Base-by-base conservation (phyloP, 2,329 filamentous ascomycete species). In the Hymenoscyphus scutula region DNA sequence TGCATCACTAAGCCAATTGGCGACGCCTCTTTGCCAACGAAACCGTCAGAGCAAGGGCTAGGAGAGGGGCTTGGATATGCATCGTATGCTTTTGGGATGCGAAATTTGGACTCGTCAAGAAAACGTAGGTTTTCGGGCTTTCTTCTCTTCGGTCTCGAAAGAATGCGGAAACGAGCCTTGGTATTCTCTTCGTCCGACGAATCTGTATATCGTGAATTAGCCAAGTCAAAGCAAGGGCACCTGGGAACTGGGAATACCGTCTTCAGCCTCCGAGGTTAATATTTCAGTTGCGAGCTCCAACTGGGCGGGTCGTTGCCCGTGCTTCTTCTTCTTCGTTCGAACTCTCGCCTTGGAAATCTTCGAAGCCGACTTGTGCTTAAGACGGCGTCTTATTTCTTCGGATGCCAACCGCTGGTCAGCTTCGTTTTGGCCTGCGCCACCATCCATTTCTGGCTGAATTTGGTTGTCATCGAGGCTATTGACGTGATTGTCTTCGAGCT, bases 1-100 rank as follows among this genome's bases (percentile, higher is more conserved):
- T 61, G 64, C 70, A 72, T 72, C 29, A 53, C 60, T 27, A 54
- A 41, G 2, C 69, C 70, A n/a, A 63, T 71, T 3, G 68, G 67
- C 13, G 62, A 29, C 17, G 64, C 66, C 61, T 73, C 71, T 19
- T 63, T 60, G 8, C 68, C 70, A 37, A 68, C 64, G 60, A 73
- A 73, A 0, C 71, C 71, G 58, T 73, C 71, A 1, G 67, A 69
- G 30, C 65, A 68, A 8, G 61, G 64, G 17, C 11, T 10, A 29
- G 15, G 17, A 17, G 32, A 17, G 7, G 15, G 32, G 1, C 25
- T 51, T 32, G 45, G 53, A 48, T 34, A 62, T 25, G 17, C 4
- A 11, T 41, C 13, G 19, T 38, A n/a, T 17, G 41, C 19, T n/a
- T 65, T 53, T 59, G 69, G 69, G 8, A 71, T 63, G 8, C 66